These are phyloP conservation scores for Fusarium xylarioides DNA, from an alignment of 2,329 filamentous ascomycete species.

Conservation along the genomic window DNA sequence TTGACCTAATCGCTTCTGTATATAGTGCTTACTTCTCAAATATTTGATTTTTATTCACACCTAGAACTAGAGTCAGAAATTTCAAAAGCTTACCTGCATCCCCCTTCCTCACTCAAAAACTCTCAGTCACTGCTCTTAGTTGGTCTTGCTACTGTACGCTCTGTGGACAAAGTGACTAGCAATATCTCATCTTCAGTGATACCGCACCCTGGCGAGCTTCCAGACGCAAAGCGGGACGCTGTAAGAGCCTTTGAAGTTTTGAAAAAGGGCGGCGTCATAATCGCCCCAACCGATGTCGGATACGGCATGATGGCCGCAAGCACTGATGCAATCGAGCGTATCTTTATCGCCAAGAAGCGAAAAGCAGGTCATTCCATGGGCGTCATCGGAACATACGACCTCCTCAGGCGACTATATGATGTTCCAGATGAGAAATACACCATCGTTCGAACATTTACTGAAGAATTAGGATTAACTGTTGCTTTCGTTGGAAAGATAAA, in stretches of 20 bases:
- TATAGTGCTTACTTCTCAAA: too few species aligned
- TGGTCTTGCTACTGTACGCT: background rate
- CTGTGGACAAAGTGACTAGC: background rate
- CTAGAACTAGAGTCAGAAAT: rapidly evolving
- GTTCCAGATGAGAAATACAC: background rate
- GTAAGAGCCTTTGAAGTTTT: background rate
- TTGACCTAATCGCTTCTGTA: background rate
- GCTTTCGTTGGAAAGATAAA: background rate
- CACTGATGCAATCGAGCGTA: background rate
- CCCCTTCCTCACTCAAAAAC: rapidly evolving
- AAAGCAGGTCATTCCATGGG: background rate
- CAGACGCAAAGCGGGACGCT: background rate
- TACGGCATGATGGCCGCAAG: background rate
- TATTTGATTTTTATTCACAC: background rate
- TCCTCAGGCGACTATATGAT: background rate
- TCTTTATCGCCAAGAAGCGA: background rate
- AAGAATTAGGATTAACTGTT: background rate
- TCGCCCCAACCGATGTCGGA: background rate
- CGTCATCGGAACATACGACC: background rate
- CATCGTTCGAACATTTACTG: background rate
- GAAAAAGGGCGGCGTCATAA: background rate
- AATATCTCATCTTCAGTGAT: background rate
- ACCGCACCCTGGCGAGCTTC: background rate
- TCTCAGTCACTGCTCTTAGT: rapidly evolving
- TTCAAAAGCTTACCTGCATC: background rate